phyloP scores from a whole-genome alignment of 2,329 filamentous ascomycete species.

The Calonectria hongkongensis region DNA sequence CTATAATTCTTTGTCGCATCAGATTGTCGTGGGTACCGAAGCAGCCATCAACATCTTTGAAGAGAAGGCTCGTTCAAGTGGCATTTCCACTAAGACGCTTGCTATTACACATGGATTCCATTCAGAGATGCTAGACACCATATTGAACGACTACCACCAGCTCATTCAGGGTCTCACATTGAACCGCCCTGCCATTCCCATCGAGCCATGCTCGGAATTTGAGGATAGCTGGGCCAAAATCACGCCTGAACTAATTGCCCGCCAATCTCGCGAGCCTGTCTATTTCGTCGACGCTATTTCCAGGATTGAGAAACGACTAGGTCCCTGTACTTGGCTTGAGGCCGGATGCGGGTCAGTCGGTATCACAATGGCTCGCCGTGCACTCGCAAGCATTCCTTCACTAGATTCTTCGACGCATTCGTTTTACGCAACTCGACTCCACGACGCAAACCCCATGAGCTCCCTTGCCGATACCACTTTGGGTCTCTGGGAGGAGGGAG shows the following conservation, averaged over 20 bases:
- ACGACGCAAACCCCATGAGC: neutral
- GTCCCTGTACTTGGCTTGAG: neutral
- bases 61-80: neutral
- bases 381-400: slow-evolving; percentile 9
- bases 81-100: neutral
- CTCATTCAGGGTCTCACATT: neutral
- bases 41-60: neutral
- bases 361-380: slow-evolving; percentile 12
- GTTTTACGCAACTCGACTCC: slow-evolving; percentile 7
- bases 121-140: neutral
- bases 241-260: neutral
- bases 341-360: slow-evolving; percentile 9
- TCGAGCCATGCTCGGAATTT: slow-evolving; percentile 13
- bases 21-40: neutral
- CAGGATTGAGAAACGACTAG: neutral
- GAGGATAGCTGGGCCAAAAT: neutral
- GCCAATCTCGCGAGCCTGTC: neutral
- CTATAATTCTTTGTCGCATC: slow-evolving; percentile 1
- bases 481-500: neutral
- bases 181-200: neutral
- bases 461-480: slow-evolving; percentile 12
- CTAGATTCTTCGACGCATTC: slow-evolving; percentile 3
- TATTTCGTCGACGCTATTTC: neutral
- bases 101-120: slow-evolving; percentile 11
- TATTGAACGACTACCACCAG: slow-evolving; percentile 14